These are phyloP conservation scores for Neurospora intermedia DNA, from an alignment of 495 filamentous ascomycete species.

Conservation along the genomic window DNA sequence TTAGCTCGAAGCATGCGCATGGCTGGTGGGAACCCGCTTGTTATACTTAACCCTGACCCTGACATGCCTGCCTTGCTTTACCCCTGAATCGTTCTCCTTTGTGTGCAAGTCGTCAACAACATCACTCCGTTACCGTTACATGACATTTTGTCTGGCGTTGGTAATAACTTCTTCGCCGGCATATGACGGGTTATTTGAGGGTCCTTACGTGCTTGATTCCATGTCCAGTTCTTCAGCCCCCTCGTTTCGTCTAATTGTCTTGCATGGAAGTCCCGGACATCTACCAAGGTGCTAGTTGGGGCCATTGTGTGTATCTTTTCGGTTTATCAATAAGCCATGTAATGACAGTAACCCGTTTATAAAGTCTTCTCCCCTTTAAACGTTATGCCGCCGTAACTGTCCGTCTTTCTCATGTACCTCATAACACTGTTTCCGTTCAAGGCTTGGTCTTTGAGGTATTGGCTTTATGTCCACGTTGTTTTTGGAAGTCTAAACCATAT, in stretches of 20 bases:
- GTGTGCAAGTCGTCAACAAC: background rate
- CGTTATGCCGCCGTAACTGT: background rate
- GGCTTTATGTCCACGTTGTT: background rate
- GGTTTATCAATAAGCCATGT: background rate
- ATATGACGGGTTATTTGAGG: background rate
- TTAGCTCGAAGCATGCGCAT: background rate
- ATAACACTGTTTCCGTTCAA: background rate
- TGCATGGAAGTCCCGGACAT: background rate
- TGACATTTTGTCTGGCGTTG: background rate
- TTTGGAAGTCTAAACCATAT: background rate
- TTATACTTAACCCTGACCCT: background rate
- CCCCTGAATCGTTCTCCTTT: background rate
- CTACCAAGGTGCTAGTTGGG: background rate
- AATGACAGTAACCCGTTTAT: background rate
- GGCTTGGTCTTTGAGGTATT: background rate
- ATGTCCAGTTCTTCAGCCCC: background rate
- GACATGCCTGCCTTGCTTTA: background rate
- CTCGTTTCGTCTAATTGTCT: background rate
- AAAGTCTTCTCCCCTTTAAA: background rate
- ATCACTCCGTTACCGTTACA: background rate
- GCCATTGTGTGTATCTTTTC: background rate
- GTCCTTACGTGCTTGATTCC: background rate
- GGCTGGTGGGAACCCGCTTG: background rate
- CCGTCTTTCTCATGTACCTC: background rate
- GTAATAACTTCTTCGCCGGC: background rate